Evolutionary conservation across 2,329 filamentous ascomycete genomes (phyloP), one percentile per base, ranked within the genome.

Genomic region (Trichophyton rubrum): DNA sequence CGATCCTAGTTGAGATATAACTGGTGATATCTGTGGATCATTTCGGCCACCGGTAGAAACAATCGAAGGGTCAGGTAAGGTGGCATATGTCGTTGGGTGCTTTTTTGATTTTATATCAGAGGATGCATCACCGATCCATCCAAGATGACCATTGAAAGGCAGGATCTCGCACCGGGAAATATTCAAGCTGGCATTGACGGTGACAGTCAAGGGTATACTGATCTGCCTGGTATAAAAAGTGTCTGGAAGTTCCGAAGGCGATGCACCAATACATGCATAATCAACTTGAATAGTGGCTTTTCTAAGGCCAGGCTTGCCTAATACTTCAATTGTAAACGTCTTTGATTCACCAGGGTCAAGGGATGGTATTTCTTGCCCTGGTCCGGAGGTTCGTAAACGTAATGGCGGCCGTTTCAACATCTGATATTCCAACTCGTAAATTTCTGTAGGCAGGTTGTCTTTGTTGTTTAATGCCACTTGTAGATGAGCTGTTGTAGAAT

Each of bases 171-270:
- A 85, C 41, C 89, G 82, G 38, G 85, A 81, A 8, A 96, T 78
- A 68, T 96, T 90, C 27, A 96, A 80, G 68, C 90, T 93, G 2
- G 90, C 88, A 69, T 96, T 96, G 56, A 97, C 92, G 3, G 92
- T 96, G 15, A 96, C 83, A 0, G 87, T 89, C 61, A 97, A 77
- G 13, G 90, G 88, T 30, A 95, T 78, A 17, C 86, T 85, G 15
- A 95, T 80, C 69, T 93, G 89, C 43, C 91, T 82, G 0, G 91
- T 96, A 69, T 90, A 89, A 68, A 96, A 95, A 38, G 83, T 80
- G 40, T 87, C 85, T 24, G 81, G 79, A 1, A 91, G 76, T 61
- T 90, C 84, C 11, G 82, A 80, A n/a, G 79, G 79, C 3, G 85
- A 78, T 35, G 84, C 80, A 1, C 89, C 89, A n/a, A 96, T 79